Percentiles rank a stretch among this genome's conserved stretches.
Conservation (phyloP, 345 rosid genomes). For the Microcos paniculata region DNA sequence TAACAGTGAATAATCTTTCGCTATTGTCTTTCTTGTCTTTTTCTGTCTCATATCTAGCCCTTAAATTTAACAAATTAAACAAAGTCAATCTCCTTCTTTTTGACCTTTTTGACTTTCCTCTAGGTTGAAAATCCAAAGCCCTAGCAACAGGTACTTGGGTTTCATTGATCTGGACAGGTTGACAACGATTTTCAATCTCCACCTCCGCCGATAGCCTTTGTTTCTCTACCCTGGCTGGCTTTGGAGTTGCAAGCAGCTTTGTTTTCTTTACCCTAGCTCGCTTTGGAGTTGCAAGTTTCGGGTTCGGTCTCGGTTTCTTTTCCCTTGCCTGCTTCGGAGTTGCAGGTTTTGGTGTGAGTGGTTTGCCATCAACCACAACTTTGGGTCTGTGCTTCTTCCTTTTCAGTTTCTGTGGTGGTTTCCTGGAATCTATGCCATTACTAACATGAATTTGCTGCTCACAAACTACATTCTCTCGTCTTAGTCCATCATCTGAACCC, state of each 20-base stretch:
- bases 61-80: neutral
- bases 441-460: neutral
- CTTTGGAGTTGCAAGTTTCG: neutral
- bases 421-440: neutral
- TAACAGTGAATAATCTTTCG: neutral
- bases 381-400: slow-evolving; percentile 33
- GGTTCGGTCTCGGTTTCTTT: neutral
- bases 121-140: slow-evolving; percentile 10
- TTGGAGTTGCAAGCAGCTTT: slow-evolving; percentile 9
- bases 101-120: slow-evolving; percentile 15
- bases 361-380: slow-evolving; percentile 23
- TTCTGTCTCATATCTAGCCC: too few species aligned
- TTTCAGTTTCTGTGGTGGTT: slow-evolving; percentile 19
- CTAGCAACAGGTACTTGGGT: neutral
- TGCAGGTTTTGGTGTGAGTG: neutral
- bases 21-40: neutral
- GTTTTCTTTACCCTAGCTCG: neutral
- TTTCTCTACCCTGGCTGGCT: neutral
- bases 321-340: neutral
- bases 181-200: neutral
- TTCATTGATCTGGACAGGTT: slow-evolving; percentile 5
- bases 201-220: neutral
- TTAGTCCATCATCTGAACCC: neutral
- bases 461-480: neutral
- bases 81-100: slow-evolving; percentile 19